These are phyloP conservation scores for Zelopaecilomyces penicillatus DNA, from an alignment of 2,329 filamentous ascomycete genomes.

Conservation along the genomic window DNA sequence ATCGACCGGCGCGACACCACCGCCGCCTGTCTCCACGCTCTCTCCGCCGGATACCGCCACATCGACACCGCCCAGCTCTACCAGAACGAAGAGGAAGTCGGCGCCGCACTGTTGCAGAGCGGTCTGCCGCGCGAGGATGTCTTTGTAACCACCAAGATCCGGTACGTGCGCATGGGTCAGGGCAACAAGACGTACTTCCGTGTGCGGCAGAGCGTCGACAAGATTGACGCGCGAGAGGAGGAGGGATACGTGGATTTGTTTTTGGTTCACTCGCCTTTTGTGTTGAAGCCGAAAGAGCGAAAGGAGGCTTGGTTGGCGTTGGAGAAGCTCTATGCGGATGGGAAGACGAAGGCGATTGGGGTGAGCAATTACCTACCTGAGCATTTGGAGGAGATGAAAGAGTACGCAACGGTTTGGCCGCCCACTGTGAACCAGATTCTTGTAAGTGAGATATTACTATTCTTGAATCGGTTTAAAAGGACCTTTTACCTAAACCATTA, in stretches of 20 bases:
- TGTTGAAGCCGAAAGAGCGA: conserved; percentile 43
- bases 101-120: conserved; percentile 51
- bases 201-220: conserved; percentile 53
- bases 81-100: conserved; percentile 59
- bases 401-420: conserved; percentile 57
- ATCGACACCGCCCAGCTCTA: conserved; percentile 58
- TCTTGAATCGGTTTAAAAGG: background rate
- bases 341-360: conserved; percentile 56
- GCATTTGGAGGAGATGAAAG: conserved; percentile 61
- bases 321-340: conserved; percentile 51
- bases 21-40: conserved; percentile 27
- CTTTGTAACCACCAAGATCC: conserved; percentile 65
- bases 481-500: background rate
- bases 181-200: conserved; percentile 52
- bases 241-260: conserved; percentile 58
- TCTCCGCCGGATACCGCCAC: conserved; percentile 52
- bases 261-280: conserved; percentile 55
- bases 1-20: too few species aligned
- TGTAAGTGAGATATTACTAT: conserved; percentile 37
- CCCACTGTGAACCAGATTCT: conserved; percentile 66
- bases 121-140: conserved; percentile 49
- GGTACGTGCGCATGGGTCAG: conserved; percentile 25
- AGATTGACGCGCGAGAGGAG: conserved; percentile 41
- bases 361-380: conserved; percentile 64
- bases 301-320: conserved; percentile 59